Percentiles rank a stretch among this genome's conserved stretches.
Conservation (phyloP, 345 rosid genomes). For the Erodium maritimum region DNA sequence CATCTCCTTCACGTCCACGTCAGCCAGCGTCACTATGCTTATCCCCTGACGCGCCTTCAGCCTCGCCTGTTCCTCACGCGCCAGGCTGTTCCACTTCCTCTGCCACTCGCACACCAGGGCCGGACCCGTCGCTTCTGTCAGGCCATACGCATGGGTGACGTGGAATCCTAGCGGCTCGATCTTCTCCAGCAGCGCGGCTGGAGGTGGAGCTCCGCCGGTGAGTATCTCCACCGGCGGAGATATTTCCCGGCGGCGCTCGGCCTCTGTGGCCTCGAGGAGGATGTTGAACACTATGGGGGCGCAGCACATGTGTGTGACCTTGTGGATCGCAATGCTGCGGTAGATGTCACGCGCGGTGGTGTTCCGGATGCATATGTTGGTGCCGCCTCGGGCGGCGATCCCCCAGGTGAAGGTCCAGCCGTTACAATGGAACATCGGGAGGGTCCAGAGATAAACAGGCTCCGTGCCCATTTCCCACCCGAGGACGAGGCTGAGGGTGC, state of each 20-base stretch:
- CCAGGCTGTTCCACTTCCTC: conserved; percentile 42
- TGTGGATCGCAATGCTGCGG: conserved; percentile 31
- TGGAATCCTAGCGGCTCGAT: conserved; percentile 46
- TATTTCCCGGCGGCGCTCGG: conserved; percentile 26
- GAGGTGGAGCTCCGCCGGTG: conserved; percentile 77
- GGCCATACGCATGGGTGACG: conserved; percentile 65
- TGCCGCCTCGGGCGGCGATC: conserved; percentile 58
- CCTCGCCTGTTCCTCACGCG: conserved; percentile 17
- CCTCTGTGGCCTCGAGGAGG: conserved; percentile 31
- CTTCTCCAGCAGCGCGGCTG: conserved; percentile 36
- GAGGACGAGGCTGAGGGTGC: conserved; percentile 40
- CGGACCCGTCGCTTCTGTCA: conserved; percentile 62
- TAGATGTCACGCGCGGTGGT: conserved; percentile 39
- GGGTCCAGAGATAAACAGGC: conserved; percentile 71
- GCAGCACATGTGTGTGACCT: conserved; percentile 71
- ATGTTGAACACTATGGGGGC: conserved; percentile 66
- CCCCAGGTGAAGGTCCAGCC: conserved; percentile 88
- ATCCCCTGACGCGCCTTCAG: conserved; percentile 58
- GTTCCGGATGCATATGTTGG: conserved; percentile 59
- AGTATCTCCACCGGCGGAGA: conserved; percentile 40
- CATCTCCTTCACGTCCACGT: conserved; percentile 48
- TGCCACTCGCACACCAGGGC: conserved; percentile 76
- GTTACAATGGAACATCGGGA: conserved; percentile 78
- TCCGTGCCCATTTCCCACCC: conserved; percentile 56
- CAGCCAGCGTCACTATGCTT: conserved; percentile 47